A percentile compares a stretch with the other conserved stretches of the same genome.
phyloP scores from a whole-genome alignment of 208 protist genomes.

The Herpetomonas tarakana region DNA sequence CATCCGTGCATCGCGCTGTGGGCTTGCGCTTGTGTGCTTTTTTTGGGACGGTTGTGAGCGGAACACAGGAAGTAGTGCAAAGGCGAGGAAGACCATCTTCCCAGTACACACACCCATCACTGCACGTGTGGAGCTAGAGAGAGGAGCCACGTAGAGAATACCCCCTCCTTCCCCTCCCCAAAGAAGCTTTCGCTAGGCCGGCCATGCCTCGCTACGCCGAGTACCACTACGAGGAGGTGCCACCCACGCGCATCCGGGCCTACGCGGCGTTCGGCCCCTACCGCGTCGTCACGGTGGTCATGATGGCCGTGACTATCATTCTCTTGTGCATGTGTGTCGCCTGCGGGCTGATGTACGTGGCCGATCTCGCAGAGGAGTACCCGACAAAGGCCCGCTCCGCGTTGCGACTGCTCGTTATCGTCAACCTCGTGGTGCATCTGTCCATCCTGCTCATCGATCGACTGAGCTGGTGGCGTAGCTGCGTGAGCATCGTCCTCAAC shows the following conservation, averaged over 20 bases:
- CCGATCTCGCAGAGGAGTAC: constrained; percentile 56
- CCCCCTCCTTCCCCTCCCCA: too few species aligned
- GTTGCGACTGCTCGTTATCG: constrained; percentile 28
- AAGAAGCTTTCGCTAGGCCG: constrained; percentile 1
- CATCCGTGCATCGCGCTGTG: too few species aligned
- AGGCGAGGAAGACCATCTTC: too few species aligned
- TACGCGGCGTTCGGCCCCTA: constrained; percentile 48
- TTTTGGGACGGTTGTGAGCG: too few species aligned
- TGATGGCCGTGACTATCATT: constrained; percentile 28
- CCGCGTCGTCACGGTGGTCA: constrained; percentile 36
- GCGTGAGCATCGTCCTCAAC: constrained; percentile 45
- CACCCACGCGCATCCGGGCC: constrained; percentile 11
- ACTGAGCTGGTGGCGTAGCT: constrained; percentile 45
- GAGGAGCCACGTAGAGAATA: too few species aligned
- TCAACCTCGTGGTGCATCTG: constrained; percentile 34
- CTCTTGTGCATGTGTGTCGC: constrained; percentile 32
- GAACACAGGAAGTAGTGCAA: too few species aligned
- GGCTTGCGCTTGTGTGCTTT: too few species aligned
- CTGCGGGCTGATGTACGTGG: constrained; percentile 32
- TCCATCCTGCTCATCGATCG: constrained; percentile 44
- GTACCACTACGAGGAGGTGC: constrained; percentile 18
- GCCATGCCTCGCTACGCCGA: constrained; percentile 10
- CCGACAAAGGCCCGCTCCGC: constrained; percentile 28
- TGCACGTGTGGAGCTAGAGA: too few species aligned
- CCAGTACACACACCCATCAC: too few species aligned